A percentile compares a stretch with the other conserved stretches of the same genome.
phyloP scores from a whole-genome alignment of 495 filamentous ascomycete genomes.

The Trichoderma orchidacearum region DNA sequence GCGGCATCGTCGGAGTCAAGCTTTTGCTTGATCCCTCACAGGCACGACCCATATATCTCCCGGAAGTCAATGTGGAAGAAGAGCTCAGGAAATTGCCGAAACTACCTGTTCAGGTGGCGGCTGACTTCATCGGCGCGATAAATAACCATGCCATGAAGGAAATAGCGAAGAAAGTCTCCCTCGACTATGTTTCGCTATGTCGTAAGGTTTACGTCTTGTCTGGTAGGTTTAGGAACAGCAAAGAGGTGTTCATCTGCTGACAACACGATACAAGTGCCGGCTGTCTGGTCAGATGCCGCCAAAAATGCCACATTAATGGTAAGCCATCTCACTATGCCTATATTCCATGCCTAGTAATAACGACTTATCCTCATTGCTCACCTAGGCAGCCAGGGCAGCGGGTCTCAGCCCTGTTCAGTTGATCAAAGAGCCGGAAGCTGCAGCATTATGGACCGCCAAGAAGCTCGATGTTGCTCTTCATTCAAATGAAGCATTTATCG shows the following conservation, averaged over 20 bases:
- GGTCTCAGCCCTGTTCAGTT: slow-evolving; percentile 17
- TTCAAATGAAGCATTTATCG: slow-evolving; percentile 21
- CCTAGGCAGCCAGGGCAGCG: slow-evolving; percentile 14
- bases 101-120: slow-evolving; percentile 10
- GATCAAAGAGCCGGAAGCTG: slow-evolving; percentile 35
- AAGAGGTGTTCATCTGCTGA: neutral
- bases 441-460: slow-evolving; percentile 30
- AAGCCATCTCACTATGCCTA: slow-evolving; percentile 1
- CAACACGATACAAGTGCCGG: slow-evolving; percentile 11
- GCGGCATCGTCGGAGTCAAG: slow-evolving; percentile 11
- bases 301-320: slow-evolving; percentile 12
- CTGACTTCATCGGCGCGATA: slow-evolving; percentile 4
- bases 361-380: slow-evolving; percentile 2
- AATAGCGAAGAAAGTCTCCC: slow-evolving; percentile 10
- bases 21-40: slow-evolving; percentile 21
- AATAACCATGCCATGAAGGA: slow-evolving; percentile 14
- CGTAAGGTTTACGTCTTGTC: slow-evolving; percentile 12
- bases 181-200: slow-evolving; percentile 8
- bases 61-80: slow-evolving; percentile 4
- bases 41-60: slow-evolving; percentile 8
- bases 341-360: neutral
- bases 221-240: neutral
- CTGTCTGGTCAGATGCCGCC: slow-evolving; percentile 19
- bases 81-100: slow-evolving; percentile 15
- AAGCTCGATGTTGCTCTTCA: slow-evolving; percentile 14